These are phyloP conservation scores for Aquilaria malaccensis DNA, from an alignment of 345 rosid species.

Conservation along the genomic window DNA sequence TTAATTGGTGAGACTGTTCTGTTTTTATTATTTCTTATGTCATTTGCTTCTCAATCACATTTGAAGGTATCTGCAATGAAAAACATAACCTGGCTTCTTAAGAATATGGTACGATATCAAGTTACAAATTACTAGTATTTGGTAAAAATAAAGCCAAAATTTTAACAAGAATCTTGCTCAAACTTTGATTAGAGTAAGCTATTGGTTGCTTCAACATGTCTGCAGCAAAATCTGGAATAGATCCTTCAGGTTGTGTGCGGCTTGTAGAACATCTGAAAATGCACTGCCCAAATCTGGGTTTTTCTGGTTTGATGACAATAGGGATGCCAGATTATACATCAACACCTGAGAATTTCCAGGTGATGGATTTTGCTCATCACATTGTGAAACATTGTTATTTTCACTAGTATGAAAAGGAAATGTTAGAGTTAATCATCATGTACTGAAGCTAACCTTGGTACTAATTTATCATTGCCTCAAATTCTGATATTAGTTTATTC, in stretches of 20 bases:
- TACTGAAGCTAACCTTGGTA: too few relatives aligned
- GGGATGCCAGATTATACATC: constrained; percentile 89
- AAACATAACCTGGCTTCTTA: too few relatives aligned
- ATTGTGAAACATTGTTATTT: neutral
- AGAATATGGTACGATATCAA: too few relatives aligned
- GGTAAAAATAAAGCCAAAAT: too few relatives aligned
- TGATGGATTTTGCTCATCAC: constrained; percentile 16
- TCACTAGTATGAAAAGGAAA: too few relatives aligned
- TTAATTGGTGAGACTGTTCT: too few relatives aligned
- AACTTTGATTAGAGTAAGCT: constrained; percentile 1
- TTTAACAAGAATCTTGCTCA: too few relatives aligned
- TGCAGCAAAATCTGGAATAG: constrained; percentile 87
- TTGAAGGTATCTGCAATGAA: too few relatives aligned
- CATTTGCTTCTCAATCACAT: too few relatives aligned
- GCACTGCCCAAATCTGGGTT: constrained; percentile 58
- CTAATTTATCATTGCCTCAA: neutral
- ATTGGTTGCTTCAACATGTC: constrained; percentile 14
- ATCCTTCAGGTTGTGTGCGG: constrained; percentile 64
- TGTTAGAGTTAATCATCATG: neutral
- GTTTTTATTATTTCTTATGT: too few relatives aligned
- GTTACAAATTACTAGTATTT: too few relatives aligned
- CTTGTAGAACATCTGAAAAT: constrained; percentile 63
- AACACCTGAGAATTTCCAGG: constrained; percentile 88
- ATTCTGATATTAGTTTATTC: neutral
- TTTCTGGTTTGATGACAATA: constrained; percentile 93